Evolutionary conservation across 495 filamentous ascomycete genomes (phyloP).

Genomic region (Daldinia loculata): DNA sequence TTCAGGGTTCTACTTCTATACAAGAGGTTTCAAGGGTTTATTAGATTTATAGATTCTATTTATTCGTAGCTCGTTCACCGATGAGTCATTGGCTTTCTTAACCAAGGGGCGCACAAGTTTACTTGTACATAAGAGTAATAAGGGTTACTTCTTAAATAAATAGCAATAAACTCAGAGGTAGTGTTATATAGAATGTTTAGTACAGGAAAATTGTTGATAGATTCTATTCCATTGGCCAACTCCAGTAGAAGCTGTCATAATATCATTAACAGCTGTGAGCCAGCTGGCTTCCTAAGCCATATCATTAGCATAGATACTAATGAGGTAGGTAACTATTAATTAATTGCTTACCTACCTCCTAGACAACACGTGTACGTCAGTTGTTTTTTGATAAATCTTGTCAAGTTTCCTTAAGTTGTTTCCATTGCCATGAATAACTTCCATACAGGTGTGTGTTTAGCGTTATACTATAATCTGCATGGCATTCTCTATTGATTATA

Average conservation of each 20-base stretch:
- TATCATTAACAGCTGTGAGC: conserved; percentile 11
- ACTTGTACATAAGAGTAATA: not conserved
- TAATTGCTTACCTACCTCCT: too few relatives aligned
- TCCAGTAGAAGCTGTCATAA: not conserved
- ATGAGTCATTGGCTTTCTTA: conserved; percentile 23
- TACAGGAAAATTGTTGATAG: not conserved
- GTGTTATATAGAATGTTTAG: not conserved
- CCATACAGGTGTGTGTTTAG: too few relatives aligned
- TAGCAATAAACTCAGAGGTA: not conserved
- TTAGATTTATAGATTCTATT: not conserved
- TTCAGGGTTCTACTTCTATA: not conserved
- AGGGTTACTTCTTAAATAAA: too few relatives aligned
- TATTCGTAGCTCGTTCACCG: not conserved
- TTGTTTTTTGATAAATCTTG: not conserved
- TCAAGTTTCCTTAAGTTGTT: not conserved
- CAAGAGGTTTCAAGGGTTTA: not conserved
- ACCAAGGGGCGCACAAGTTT: not conserved
- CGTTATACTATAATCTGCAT: not conserved
- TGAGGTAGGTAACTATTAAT: too few relatives aligned
- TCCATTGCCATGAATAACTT: not conserved
- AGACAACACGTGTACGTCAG: not conserved
- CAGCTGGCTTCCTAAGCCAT: conserved; percentile 2
- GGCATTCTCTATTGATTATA: not conserved
- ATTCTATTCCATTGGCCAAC: not conserved
- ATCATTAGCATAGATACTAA: too few relatives aligned